Conservation (phyloP, 495 filamentous ascomycete genomes). For the Neurospora terricola region DNA sequence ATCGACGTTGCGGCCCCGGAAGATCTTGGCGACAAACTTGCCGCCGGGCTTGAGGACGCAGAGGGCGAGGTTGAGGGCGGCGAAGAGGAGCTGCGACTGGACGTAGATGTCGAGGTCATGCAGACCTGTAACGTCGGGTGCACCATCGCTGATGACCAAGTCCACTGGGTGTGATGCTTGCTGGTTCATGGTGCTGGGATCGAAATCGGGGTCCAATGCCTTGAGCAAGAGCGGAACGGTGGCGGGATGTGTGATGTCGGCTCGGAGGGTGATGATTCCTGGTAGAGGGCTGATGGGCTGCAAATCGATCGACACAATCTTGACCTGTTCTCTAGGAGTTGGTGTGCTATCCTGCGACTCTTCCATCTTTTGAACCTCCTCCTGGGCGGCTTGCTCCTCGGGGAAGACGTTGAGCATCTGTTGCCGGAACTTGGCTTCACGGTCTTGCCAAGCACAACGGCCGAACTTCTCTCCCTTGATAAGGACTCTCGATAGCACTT, state of each 20-base stretch:
- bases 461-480: constrained; percentile 90
- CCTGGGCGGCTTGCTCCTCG: constrained; percentile 18
- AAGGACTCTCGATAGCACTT: constrained; percentile 84
- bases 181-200: constrained; percentile 36
- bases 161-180: constrained; percentile 65
- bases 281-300: constrained; percentile 91
- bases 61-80: constrained; percentile 82
- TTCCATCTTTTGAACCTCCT: neutral
- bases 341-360: neutral
- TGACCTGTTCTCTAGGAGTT: constrained; percentile 59
- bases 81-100: constrained; percentile 88
- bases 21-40: constrained; percentile 96
- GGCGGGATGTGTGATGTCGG: constrained; percentile 94
- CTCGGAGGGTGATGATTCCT: constrained; percentile 81
- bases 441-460: constrained; percentile 72
- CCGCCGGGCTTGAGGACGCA: constrained; percentile 87
- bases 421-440: constrained; percentile 52
- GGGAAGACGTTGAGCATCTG: constrained; percentile 40
- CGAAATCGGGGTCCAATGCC: constrained; percentile 70
- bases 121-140: constrained; percentile 90
- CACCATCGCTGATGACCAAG: constrained; percentile 88
- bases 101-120: constrained; percentile 98
- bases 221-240: constrained; percentile 81
- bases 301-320: constrained; percentile 89
- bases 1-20: constrained; percentile 86